Conservation (phyloP, 2,329 filamentous ascomycete genomes). For the Arthrobotrys iridis region DNA sequence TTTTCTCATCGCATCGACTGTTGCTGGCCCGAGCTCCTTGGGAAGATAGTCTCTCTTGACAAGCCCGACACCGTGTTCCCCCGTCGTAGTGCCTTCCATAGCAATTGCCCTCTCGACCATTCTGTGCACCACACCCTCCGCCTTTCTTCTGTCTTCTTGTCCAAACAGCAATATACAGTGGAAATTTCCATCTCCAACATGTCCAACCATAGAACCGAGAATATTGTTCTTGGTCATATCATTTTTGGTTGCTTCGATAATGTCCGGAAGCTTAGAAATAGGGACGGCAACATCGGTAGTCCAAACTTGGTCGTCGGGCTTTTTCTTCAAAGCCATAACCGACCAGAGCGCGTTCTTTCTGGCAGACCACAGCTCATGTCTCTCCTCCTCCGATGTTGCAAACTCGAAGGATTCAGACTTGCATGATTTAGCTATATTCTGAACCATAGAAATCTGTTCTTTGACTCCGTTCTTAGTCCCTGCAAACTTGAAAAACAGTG, state of each 20-base stretch:
- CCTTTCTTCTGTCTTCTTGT: slow-evolving; percentile 72
- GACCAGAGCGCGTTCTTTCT: slow-evolving; percentile 80
- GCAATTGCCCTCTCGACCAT: slow-evolving; percentile 89
- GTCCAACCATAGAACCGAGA: slow-evolving; percentile 73
- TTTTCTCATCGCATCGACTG: slow-evolving; percentile 85
- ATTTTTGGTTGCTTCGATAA: slow-evolving; percentile 77
- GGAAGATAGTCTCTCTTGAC: slow-evolving; percentile 85
- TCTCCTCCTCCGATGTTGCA: slow-evolving; percentile 72
- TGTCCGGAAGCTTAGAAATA: slow-evolving; percentile 74
- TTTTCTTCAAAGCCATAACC: slow-evolving; percentile 72
- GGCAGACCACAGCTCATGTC: slow-evolving; percentile 77
- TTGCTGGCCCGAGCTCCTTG: slow-evolving; percentile 77
- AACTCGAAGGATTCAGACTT: slow-evolving; percentile 75
- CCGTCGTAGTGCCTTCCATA: slow-evolving; percentile 85
- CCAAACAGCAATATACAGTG: slow-evolving; percentile 75
- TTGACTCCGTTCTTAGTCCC: slow-evolving; percentile 77
- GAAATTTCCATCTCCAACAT: slow-evolving; percentile 82
- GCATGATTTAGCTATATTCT: slow-evolving; percentile 70
- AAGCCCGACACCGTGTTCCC: slow-evolving; percentile 83
- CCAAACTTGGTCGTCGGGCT: slow-evolving; percentile 73
- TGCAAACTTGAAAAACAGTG: slow-evolving; percentile 85
- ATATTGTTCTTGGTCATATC: slow-evolving; percentile 70
- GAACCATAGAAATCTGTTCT: slow-evolving; percentile 78
- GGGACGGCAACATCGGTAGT: slow-evolving; percentile 84
- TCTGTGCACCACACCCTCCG: slow-evolving; percentile 77